These are phyloP conservation scores for Raffaelea ambrosiae DNA, from an alignment of 2,329 filamentous ascomycete genomes.

Conservation along the genomic window DNA sequence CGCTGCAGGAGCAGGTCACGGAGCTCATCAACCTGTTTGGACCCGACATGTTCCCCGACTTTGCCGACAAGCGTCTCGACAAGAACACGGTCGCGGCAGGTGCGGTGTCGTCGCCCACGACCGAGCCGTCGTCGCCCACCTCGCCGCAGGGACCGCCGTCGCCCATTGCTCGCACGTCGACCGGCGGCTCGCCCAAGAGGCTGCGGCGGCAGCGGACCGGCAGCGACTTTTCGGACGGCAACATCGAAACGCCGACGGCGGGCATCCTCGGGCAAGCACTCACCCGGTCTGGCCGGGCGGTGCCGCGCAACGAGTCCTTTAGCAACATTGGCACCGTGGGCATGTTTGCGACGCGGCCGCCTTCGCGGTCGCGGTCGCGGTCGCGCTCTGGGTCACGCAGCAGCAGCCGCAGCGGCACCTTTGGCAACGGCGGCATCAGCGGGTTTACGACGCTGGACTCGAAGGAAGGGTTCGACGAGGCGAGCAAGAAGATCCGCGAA, in stretches of 20 bases:
- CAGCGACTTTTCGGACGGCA: conserved; percentile 29
- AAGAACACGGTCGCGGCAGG: conserved; percentile 35
- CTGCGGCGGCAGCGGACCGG: neutral
- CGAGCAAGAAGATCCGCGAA: conserved; percentile 72
- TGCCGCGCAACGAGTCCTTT: conserved; percentile 87
- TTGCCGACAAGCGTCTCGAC: conserved; percentile 67
- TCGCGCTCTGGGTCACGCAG: conserved; percentile 51
- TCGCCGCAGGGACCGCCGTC: conserved; percentile 1
- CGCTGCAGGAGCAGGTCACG: conserved; percentile 75
- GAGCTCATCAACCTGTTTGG: conserved; percentile 91
- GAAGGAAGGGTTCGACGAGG: conserved; percentile 68
- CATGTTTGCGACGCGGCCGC: conserved; percentile 81
- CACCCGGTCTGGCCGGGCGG: conserved; percentile 42
- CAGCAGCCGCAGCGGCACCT: conserved; percentile 56
- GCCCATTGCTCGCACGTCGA: conserved; percentile 8
- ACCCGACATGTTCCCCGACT: conserved; percentile 96
- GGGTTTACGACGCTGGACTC: conserved; percentile 61
- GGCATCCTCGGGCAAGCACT: too few species aligned
- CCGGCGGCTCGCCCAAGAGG: too few species aligned
- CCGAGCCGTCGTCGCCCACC: neutral
- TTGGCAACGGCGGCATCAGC: conserved; percentile 53
- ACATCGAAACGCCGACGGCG: conserved; percentile 23
- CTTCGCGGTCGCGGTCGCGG: conserved; percentile 68
- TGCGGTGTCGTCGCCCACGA: conserved; percentile 21
- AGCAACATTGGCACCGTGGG: conserved; percentile 79